These are phyloP conservation scores for Cercospora sp. DNA, from an alignment of 2,329 filamentous ascomycete species.

Conservation along the genomic window DNA sequence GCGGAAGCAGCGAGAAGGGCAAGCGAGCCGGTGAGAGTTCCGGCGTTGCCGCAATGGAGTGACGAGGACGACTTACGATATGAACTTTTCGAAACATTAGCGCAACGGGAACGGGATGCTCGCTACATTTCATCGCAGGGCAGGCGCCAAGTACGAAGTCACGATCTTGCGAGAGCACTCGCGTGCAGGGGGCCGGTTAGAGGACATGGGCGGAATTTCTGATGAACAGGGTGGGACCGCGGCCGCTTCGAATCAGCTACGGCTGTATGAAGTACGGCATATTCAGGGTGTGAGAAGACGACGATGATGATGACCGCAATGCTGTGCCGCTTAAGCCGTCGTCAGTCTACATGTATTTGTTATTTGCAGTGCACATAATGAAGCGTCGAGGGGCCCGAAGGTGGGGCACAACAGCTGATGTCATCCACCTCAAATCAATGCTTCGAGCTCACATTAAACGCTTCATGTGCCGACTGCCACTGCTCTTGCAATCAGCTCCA, in stretches of 20 bases:
- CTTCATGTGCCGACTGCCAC: background rate
- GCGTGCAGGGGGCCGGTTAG: background rate
- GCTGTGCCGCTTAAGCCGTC: slow-evolving; percentile 1
- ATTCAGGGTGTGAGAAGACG: background rate
- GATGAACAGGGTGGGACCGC: background rate
- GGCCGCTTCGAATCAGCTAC: background rate
- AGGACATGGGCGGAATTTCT: background rate
- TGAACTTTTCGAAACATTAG: background rate
- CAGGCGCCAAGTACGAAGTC: slow-evolving; percentile 1
- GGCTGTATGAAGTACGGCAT: background rate
- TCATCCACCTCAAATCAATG: background rate
- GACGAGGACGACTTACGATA: background rate
- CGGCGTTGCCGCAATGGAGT: slow-evolving; percentile 24
- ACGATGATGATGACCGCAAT: background rate
- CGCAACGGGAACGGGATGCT: background rate
- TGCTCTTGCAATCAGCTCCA: background rate
- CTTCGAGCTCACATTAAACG: background rate
- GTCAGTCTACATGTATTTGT: background rate
- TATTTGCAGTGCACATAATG: background rate
- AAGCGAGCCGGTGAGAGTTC: slow-evolving; percentile 36
- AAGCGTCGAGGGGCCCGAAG: background rate
- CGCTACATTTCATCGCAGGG: background rate
- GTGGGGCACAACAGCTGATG: slow-evolving; percentile 3
- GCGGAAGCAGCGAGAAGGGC: slow-evolving; percentile 35
- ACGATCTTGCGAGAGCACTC: background rate